These are phyloP conservation scores for Clonostachys solani DNA, from an alignment of 2,329 filamentous ascomycete genomes.

Conservation along the genomic window DNA sequence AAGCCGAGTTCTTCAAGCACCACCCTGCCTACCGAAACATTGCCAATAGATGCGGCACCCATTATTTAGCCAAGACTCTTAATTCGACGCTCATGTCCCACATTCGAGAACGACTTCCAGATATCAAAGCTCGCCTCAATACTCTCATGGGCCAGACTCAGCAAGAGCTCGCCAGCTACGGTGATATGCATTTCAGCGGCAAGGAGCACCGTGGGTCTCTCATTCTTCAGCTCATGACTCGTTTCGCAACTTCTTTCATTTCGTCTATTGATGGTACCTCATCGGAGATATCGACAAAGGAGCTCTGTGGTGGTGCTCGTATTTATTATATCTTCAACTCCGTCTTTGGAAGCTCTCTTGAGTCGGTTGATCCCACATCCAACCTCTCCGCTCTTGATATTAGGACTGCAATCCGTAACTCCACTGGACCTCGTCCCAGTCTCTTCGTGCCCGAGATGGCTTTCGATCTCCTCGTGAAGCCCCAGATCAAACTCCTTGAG, in stretches of 20 bases:
- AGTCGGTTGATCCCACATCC: constrained; percentile 92
- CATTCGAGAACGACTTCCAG: constrained; percentile 90
- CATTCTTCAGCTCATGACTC: constrained; percentile 95
- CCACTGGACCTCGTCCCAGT: constrained; percentile 90
- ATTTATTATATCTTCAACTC: constrained; percentile 99
- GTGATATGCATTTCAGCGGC: constrained; percentile 94
- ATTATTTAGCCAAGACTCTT: constrained; percentile 88
- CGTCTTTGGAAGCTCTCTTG: constrained; percentile 93
- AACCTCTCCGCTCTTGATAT: constrained; percentile 95
- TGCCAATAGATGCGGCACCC: constrained; percentile 86
- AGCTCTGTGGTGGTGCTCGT: constrained; percentile 87
- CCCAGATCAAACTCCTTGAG: constrained; percentile 95
- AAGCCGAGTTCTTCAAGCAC: constrained; percentile 93
- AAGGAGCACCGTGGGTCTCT: constrained; percentile 95
- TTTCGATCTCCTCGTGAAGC: constrained; percentile 95
- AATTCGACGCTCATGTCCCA: constrained; percentile 95
- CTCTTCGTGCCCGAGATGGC: constrained; percentile 97
- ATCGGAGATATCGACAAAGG: constrained; percentile 97
- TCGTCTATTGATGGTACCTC: constrained; percentile 98
- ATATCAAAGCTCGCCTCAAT: constrained; percentile 97
- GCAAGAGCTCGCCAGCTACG: constrained; percentile 95
- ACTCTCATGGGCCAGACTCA: constrained; percentile 99
- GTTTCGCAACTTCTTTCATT: constrained; percentile 96
- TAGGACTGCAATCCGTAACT: constrained; percentile 95
- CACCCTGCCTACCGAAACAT: constrained; percentile 98